Evolutionary conservation across 2,329 filamentous ascomycete genomes (phyloP).

Genomic region (Lachnum nothofagi): DNA sequence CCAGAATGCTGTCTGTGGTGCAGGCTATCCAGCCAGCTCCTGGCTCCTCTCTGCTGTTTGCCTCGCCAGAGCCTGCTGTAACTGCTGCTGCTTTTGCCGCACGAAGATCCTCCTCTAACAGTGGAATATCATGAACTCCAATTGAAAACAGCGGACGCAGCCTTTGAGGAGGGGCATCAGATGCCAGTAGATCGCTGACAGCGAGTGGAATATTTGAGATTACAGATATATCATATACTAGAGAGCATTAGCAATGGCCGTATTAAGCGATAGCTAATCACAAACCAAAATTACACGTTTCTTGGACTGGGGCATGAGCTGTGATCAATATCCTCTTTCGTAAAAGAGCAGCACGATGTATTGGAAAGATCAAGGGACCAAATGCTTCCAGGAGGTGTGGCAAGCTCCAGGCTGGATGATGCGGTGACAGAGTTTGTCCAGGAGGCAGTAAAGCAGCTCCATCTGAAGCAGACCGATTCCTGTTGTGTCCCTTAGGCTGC

Average conservation of each 20-base stretch:
- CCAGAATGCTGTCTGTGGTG: slow-evolving; percentile 89
- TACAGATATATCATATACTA: slow-evolving; percentile 91
- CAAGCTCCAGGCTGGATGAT: slow-evolving; percentile 83
- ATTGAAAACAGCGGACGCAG: slow-evolving; percentile 85
- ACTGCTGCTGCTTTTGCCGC: slow-evolving; percentile 37
- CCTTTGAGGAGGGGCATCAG: slow-evolving; percentile 56
- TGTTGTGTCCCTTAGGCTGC: slow-evolving; percentile 41
- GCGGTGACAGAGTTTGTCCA: slow-evolving; percentile 64
- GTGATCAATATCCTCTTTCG: slow-evolving; percentile 85
- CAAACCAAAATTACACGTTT: slow-evolving; percentile 82
- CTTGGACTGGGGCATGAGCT: slow-evolving; percentile 77
- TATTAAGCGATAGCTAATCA: not conserved
- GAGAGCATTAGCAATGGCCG: not conserved
- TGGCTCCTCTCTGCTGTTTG: slow-evolving; percentile 41
- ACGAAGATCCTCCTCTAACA: slow-evolving; percentile 60
- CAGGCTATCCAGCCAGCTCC: slow-evolving; percentile 82
- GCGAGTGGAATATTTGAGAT: slow-evolving; percentile 80
- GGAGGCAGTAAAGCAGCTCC: slow-evolving; percentile 53
- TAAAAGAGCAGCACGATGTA: slow-evolving; percentile 80
- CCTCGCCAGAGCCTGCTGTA: slow-evolving; percentile 31
- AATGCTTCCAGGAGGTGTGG: slow-evolving; percentile 73
- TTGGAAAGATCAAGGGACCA: slow-evolving; percentile 84
- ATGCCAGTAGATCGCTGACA: slow-evolving; percentile 63
- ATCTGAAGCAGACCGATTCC: slow-evolving; percentile 58
- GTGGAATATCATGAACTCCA: slow-evolving; percentile 86